Percentiles rank a stretch among this genome's conserved stretches.
These are phyloP conservation scores for Salix purpurea DNA, from an alignment of 345 rosid genomes.

Conservation along the genomic window DNA sequence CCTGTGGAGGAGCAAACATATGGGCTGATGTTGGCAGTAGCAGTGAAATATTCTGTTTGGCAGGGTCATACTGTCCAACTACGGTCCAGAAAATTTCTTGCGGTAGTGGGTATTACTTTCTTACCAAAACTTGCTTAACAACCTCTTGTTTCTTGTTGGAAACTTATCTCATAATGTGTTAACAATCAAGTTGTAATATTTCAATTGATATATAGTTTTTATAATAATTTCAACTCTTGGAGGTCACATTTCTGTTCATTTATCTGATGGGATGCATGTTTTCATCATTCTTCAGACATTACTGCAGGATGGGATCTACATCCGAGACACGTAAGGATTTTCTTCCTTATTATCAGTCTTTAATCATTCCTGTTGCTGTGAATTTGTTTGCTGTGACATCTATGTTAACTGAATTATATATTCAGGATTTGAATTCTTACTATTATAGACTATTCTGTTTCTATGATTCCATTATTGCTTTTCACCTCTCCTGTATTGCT, in stretches of 20 bases:
- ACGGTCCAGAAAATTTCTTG: constrained; percentile 55
- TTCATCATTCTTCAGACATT: constrained; percentile 52
- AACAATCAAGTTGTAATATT: neutral
- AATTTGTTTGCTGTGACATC: neutral
- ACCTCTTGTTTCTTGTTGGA: neutral
- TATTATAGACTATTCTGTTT: neutral
- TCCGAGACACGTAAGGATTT: constrained; percentile 51
- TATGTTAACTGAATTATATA: neutral
- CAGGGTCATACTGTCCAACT: constrained; percentile 84
- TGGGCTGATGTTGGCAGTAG: constrained; percentile 79
- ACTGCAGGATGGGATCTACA: constrained; percentile 72
- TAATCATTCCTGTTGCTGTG: neutral
- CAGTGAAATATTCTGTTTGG: constrained; percentile 72
- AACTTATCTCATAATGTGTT: neutral
- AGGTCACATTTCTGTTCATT: constrained; percentile 3
- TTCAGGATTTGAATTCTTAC: neutral
- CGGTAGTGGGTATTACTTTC: constrained; percentile 71
- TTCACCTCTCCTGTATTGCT: neutral
- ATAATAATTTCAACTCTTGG: constrained; percentile 7
- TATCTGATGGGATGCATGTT: constrained; percentile 15
- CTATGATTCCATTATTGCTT: neutral
- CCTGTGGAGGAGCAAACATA: constrained; percentile 91
- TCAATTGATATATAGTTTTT: neutral
- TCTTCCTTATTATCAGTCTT: neutral
- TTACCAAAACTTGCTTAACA: neutral